Percentiles rank a stretch among this genome's conserved stretches.
Evolutionary conservation across 306 rosid species (phyloP).

Genomic region (Delonix regia): DNA sequence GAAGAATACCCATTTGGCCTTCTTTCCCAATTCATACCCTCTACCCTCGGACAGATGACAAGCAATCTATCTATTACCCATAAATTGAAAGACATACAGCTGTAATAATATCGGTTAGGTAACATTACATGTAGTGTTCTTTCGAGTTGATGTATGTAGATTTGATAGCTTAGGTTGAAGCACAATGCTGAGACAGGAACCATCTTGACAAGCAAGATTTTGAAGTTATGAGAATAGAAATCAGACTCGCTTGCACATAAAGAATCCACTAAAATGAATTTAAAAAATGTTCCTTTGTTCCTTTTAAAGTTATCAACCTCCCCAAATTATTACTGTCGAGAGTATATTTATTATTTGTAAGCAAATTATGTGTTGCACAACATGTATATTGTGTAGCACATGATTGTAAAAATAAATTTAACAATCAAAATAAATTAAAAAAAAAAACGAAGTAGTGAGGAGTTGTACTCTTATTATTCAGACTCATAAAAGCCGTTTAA

Average conservation of each 20-base stretch:
- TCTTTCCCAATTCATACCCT: background rate
- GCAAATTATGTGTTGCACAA: too few relatives aligned
- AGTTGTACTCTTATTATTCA: too few relatives aligned
- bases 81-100: background rate
- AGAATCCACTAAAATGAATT: conserved; percentile 28
- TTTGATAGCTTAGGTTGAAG: background rate
- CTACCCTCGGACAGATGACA: background rate
- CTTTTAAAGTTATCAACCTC: background rate
- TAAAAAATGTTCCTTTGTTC: background rate
- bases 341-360: too few relatives aligned
- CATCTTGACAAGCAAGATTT: conserved; percentile 24
- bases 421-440: too few relatives aligned
- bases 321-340: background rate
- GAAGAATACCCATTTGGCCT: too few relatives aligned
- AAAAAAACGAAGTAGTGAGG: too few relatives aligned
- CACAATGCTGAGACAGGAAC: conserved; percentile 5
- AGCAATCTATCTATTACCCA: background rate
- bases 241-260: background rate
- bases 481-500: too few relatives aligned
- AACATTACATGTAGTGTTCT: background rate
- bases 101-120: background rate
- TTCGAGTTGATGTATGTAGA: background rate
- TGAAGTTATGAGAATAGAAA: background rate
- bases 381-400: too few relatives aligned
- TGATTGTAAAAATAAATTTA: too few relatives aligned